Base-by-base conservation (phyloP, 2,329 filamentous ascomycete genomes). In the Cadophora sp. region DNA sequence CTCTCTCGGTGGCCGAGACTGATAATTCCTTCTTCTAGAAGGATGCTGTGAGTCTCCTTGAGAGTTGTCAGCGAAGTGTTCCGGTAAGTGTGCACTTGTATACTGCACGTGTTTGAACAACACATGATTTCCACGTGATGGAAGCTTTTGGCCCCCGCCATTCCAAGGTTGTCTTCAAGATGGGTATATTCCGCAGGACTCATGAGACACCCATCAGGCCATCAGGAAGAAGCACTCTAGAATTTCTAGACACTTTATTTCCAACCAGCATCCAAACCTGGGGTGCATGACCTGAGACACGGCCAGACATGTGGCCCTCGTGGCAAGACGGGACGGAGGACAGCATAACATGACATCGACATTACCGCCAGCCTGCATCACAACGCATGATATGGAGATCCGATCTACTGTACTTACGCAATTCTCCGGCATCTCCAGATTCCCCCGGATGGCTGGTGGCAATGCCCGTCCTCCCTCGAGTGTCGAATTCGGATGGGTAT, bases 331-430 rank as follows among this genome's bases (percentile, higher is more conserved):
- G 55, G 55, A 59, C 22, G 19, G 43, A 22, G 43, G 43, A 48
- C 16, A 53, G 55, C 31, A 59, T 59, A 58, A 62, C 40, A 48
- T 62, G 37, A 5, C 24, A 64, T 50, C 16, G 27, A 31, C 27
- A n/a, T 27, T 40, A 24, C 53, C 16, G 61, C 46, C 26, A 14
- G 37, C 12, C 11, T 31, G 53, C 53, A 37, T 27, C 43, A 62
- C 31, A 69, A 64, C 8, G 67, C 64, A 69, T 69, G 27, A 58
- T 51, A 60, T 59, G 61, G 37, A 34, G 53, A 48, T 46, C 51
- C 59, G 65, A 65, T 70, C 46, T 58, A 68, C 68, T 70, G 34
- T 58, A 68, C 68, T 68, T 58, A 70, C 68, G 62, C 59, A 65
- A 66, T 58, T 67, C 63, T 24, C 65, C 68, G 62, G 43, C 56